Evolutionary conservation across 2,329 filamentous ascomycete species (phyloP).

Genomic region (Orbilia oligospora): DNA sequence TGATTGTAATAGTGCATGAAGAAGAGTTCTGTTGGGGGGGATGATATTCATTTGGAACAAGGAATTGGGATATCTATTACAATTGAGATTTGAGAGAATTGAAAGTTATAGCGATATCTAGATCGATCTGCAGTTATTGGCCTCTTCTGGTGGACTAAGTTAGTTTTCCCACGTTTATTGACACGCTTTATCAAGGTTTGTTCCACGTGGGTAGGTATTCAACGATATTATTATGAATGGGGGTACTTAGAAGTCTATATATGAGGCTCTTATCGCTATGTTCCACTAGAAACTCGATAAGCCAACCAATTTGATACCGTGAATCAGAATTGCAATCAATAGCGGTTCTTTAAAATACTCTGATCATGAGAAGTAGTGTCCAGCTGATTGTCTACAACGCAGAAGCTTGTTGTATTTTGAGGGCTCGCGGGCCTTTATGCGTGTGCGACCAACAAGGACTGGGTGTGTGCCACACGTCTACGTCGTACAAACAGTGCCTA

Average conservation of each 20-base stretch:
- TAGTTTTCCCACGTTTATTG: not conserved
- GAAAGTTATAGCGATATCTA: conserved; percentile 18
- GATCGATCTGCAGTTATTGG: not conserved
- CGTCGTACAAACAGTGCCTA: no score
- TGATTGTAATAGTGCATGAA: not conserved
- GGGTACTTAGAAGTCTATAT: no score
- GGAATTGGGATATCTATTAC: not conserved
- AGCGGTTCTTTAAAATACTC: not conserved
- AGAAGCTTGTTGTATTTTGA: not conserved
- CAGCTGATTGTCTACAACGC: conserved; percentile 10
- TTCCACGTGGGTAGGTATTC: no score
- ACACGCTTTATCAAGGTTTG: not conserved
- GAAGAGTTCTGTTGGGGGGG: not conserved
- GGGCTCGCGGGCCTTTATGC: not conserved
- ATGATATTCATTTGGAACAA: not conserved
- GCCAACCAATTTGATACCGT: not conserved
- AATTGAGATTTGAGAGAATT: conserved; percentile 5
- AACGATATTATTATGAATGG: no score
- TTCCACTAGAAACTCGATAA: no score
- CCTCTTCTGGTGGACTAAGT: not conserved
- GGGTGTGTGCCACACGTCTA: not conserved
- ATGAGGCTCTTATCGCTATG: no score
- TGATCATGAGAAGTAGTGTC: no score
- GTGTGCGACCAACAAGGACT: not conserved
- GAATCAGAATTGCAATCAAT: not conserved